Evolutionary conservation across 805 yeast genomes (phyloP), one percentile per base, ranked within the genome.

Genomic region (Yamadazyma akitaensis): DNA sequence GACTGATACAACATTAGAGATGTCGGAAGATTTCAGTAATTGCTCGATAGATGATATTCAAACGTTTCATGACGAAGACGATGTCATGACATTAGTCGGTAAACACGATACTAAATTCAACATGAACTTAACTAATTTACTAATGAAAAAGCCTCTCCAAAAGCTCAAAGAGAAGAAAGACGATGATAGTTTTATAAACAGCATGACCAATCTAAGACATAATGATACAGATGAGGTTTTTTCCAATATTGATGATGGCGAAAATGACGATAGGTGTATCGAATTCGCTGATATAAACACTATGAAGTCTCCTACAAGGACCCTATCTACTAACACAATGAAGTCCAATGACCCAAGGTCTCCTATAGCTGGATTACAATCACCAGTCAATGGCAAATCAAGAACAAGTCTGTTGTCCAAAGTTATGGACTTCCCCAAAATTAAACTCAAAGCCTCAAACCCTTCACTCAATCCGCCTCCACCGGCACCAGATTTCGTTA

Each of bases 191-290:
- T 64, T 64, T 50, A 56, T 65, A 14, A 46, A 47, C 12, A 58
- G 63, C 30, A 42, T 62, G 26, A 53, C 56, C 40, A 65, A 65
- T 45, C 43, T 65, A 39, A 47, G 69, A 21, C 70, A 65, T 41
- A 65, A 65, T 44, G 69, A 64, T 38, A 49, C 18, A 5, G 32
- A 41, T n/a, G 43, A 31, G 16, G 24, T 31, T 13, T 21, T 30
- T 17, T 21, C 39, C 10, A n/a, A 28, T 19, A 18, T 42, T 11
- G 49, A 40, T 21, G 47, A 46, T 8, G 18, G 40, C 5, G 40
- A 48, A 34, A 12, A 40, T 17, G 28, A 28, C 17, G 26, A 19
- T 17, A 24, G 19, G 28, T 16, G 16, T 21, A 24, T 32, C n/a
- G 18, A 40, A 13, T 19, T 40, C 19, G 43, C 30, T 32, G 37